These are phyloP conservation scores for Carpinus viminea DNA, from an alignment of 306 rosid species.

Conservation along the genomic window DNA sequence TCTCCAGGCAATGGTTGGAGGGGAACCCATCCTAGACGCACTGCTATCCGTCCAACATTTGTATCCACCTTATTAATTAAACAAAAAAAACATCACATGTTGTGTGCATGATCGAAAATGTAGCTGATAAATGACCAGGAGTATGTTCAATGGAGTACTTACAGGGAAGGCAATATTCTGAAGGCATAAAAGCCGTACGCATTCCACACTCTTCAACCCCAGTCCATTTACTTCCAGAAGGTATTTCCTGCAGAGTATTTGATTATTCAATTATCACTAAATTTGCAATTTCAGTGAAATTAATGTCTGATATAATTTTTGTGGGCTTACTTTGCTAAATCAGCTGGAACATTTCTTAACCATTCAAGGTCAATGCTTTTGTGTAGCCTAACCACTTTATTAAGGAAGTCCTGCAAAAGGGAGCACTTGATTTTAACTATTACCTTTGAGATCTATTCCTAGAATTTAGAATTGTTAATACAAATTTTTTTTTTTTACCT, in stretches of 20 bases:
- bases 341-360: constrained; percentile 61
- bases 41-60: constrained; percentile 75
- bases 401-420: constrained; percentile 48
- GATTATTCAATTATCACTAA: background rate
- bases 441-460: background rate
- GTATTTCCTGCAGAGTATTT: constrained; percentile 45
- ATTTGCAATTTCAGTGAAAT: background rate
- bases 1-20: constrained; percentile 65
- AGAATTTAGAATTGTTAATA: background rate
- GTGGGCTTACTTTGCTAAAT: constrained; percentile 38
- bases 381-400: constrained; percentile 36
- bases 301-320: background rate
- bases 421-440: no score
- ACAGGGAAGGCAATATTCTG: constrained; percentile 70
- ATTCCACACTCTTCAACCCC: constrained; percentile 81
- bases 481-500: constrained; percentile 30
- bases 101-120: background rate
- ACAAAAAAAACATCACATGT: background rate
- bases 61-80: constrained; percentile 58
- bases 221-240: constrained; percentile 51
- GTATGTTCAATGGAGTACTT: constrained; percentile 15
- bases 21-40: constrained; percentile 90
- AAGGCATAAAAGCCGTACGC: constrained; percentile 69
- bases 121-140: background rate
- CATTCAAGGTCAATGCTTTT: constrained; percentile 63